These are phyloP conservation scores for Cordyceps fumosorosea DNA, from an alignment of 2,329 filamentous ascomycete genomes.

Conservation along the genomic window DNA sequence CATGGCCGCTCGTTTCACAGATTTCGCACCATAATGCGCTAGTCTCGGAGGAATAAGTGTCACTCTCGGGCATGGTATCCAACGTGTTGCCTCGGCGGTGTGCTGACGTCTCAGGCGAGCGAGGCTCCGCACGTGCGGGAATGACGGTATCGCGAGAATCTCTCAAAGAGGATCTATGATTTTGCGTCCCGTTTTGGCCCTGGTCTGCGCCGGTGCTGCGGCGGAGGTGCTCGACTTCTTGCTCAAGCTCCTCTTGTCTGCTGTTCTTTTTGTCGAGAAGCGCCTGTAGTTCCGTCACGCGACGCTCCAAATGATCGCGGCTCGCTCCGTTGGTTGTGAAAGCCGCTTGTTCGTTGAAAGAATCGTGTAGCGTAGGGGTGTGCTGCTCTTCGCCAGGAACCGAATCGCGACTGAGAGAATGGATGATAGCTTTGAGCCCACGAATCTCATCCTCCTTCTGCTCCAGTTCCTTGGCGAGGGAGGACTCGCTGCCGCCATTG, in stretches of 20 bases:
- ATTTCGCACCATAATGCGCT: slow-evolving; percentile 88
- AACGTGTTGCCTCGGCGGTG: slow-evolving; percentile 50
- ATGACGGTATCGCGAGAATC: slow-evolving; percentile 62
- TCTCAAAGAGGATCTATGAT: slow-evolving; percentile 51
- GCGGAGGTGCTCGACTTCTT: slow-evolving; percentile 65
- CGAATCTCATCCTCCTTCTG: slow-evolving; percentile 97
- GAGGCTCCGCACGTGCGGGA: slow-evolving; percentile 44
- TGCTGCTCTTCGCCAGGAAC: slow-evolving; percentile 36
- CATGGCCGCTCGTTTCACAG: slow-evolving; percentile 84
- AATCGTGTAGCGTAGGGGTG: slow-evolving; percentile 22
- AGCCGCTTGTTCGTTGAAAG: neutral
- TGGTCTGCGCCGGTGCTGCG: slow-evolving; percentile 30
- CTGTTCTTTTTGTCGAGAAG: slow-evolving; percentile 64
- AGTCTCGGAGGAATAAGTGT: slow-evolving; percentile 63
- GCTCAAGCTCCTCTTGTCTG: slow-evolving; percentile 80
- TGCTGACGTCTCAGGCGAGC: slow-evolving; percentile 37
- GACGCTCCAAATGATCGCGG: slow-evolving; percentile 67
- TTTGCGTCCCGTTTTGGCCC: slow-evolving; percentile 30
- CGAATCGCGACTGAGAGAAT: slow-evolving; percentile 79
- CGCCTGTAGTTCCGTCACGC: slow-evolving; percentile 70
- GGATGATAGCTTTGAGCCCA: slow-evolving; percentile 94
- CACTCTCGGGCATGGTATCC: slow-evolving; percentile 65
- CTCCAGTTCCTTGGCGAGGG: slow-evolving; percentile 68
- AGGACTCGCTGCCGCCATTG: slow-evolving; percentile 36
- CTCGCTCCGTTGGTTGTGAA: slow-evolving; percentile 35